Base-by-base conservation (phyloP, 1,284 basidiomycete genomes). In the Trichosporon asahii region DNA sequence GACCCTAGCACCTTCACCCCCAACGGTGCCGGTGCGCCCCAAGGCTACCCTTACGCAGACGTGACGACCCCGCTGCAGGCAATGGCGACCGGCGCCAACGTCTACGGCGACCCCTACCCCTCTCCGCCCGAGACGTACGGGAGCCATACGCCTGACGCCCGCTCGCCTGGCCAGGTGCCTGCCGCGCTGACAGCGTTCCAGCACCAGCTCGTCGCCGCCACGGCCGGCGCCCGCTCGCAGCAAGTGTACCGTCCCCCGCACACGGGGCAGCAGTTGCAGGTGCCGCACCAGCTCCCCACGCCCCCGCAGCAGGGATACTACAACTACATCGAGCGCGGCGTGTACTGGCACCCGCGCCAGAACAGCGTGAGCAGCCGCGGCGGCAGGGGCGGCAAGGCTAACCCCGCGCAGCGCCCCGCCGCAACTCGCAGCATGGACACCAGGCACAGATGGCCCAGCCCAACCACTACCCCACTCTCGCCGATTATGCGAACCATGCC, bases 61-160 rank as follows among this genome's bases (percentile, higher is more conserved):
- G 64, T 64, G 53, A 29, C 40, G 21, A 70, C 61, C 2, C 71
- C 70, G 8, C 40, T 73, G 8, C 72, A 71, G 66, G 46, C 68
- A 0, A 53, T 68, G 57, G 18, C 60, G 29, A 29, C 67, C 2
- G 66, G 33, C 9, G 49, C 55, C n/a, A 57, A 46, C 21, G 64
- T 66, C 55, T 35, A 65, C 15, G 68, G 57, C 46, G 68, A 71
- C 60, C 66, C 72, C 2, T 73, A 71, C 55, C 70, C 70, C 49
- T 49, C 66, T 21, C 64, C 66, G n/a, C 55, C 66, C 2, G 69
- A 70, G 29, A 46, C n/a, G 33, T 70, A 64, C 63, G 18, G 57
- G 12, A 33, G 57, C 29, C 57, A 61, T 15, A 61, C 27, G 29
- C 57, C 57, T 33, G 57, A 61, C 57, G 57, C 27, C 57, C 57